These are phyloP conservation scores for Fusarium sp. DNA, from an alignment of 2,329 filamentous ascomycete species.

Conservation along the genomic window DNA sequence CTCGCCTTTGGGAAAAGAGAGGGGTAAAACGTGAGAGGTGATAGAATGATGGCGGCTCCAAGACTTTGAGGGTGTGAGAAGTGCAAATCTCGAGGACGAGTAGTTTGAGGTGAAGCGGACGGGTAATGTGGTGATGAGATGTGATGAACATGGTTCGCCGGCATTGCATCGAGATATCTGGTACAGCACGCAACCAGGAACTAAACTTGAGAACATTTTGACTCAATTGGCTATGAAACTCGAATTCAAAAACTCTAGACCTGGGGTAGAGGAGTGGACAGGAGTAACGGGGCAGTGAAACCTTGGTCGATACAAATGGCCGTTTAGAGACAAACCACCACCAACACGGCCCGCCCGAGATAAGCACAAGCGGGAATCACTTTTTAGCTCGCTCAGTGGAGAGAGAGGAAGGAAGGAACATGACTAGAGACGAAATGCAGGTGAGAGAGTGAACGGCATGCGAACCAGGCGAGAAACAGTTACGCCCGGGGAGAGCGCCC, in stretches of 20 bases:
- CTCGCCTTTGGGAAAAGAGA: conserved; percentile 33
- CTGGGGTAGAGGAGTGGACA: conserved; percentile 6
- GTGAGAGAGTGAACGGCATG: conserved; percentile 12
- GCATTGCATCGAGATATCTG: neutral
- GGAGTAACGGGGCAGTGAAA: conserved; percentile 23
- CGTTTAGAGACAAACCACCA: conserved; percentile 1
- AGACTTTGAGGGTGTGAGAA: conserved; percentile 33
- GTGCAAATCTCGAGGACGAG: conserved; percentile 34
- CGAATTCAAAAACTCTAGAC: neutral
- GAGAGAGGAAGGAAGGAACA: neutral
- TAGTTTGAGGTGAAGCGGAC: conserved; percentile 40
- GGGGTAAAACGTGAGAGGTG: conserved; percentile 12
- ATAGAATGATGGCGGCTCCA: conserved; percentile 18
- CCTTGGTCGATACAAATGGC: conserved; percentile 15
- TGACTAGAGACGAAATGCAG: neutral
- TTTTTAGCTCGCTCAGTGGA: neutral
- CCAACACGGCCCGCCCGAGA: neutral
- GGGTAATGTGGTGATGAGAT: conserved; percentile 8
- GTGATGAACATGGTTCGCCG: conserved; percentile 23
- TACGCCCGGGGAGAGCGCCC: neutral
- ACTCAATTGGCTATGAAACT: conserved; percentile 27
- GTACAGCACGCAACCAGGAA: neutral
- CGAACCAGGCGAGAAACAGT: neutral
- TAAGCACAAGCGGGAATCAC: neutral
- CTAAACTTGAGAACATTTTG: neutral